Evolutionary conservation across 352 stramenopile species (phyloP).

Genomic region (Phytophthora ohioensis): DNA sequence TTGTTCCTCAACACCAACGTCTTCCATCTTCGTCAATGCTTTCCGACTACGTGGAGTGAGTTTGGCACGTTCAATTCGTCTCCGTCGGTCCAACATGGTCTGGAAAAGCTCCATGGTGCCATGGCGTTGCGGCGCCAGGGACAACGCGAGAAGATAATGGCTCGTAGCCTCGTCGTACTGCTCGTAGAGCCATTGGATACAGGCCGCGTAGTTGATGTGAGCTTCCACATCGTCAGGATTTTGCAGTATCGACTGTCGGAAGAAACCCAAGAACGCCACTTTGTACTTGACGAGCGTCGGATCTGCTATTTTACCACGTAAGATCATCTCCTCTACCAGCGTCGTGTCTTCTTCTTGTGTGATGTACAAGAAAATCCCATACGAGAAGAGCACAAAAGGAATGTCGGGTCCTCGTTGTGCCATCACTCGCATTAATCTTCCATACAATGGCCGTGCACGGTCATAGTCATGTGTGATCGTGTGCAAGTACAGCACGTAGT

Average conservation of each 20-base stretch:
- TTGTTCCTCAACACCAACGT: constrained; percentile 47
- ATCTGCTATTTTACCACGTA: constrained; percentile 64
- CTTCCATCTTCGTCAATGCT: constrained; percentile 26
- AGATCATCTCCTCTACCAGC: constrained; percentile 74
- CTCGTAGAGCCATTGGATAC: constrained; percentile 76
- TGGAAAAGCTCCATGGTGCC: constrained; percentile 79
- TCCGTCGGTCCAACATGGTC: constrained; percentile 71
- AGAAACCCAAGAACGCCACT: constrained; percentile 81
- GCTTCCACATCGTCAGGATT: constrained; percentile 66
- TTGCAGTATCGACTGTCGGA: constrained; percentile 75
- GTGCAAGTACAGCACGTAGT: constrained; percentile 87
- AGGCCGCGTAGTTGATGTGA: constrained; percentile 85
- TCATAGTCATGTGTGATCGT: constrained; percentile 84
- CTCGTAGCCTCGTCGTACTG: constrained; percentile 65
- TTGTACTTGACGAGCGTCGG: constrained; percentile 74
- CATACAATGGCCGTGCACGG: constrained; percentile 75
- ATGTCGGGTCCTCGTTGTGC: constrained; percentile 75
- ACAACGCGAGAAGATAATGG: constrained; percentile 79
- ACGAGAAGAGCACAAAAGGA: constrained; percentile 84
- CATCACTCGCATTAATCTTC: constrained; percentile 79
- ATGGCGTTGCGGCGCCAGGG: constrained; percentile 67
- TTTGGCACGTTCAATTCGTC: constrained; percentile 42
- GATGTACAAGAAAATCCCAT: constrained; percentile 76
- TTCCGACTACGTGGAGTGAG: constrained; percentile 36
- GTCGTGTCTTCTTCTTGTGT: constrained; percentile 75